Base-by-base conservation (phyloP, 768 basidiomycete species). In the Rubroboletus pulcherrimus region DNA sequence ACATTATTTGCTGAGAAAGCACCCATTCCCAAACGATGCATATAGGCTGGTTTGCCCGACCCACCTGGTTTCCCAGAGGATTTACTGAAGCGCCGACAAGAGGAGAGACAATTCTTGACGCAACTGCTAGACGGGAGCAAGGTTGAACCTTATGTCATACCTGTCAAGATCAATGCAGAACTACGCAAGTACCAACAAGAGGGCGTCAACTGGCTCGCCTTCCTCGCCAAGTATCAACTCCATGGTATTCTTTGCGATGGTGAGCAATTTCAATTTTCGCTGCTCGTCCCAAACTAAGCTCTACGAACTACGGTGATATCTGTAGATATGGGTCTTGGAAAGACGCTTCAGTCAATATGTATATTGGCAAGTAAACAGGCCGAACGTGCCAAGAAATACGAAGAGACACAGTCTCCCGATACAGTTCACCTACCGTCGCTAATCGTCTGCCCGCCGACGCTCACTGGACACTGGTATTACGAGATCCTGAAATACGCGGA, bases 381-480 rank as follows among this genome's bases (percentile, higher is more conserved):
- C 65, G 97, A 99, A 70, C 84, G 96, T 31, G 78, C 83, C 17
- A 78, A 88, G 68, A 84, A 77, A 62, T 76, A 85, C 70, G 77
- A 83, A 59, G 77, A 81, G 54, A 87, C 86, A 11, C 71, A 81
- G 38, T 86, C 87, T 0, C 81, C 88, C 0, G 92, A 94, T 65
- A 75, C 87, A 19, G 81, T 89, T 21, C 94, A 92, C 71, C 78
- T 98, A 31, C 94, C 97, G 0, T 97, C 96, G 4, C 80, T 99
- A 29, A 95, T 99, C 61, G 75, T 98, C 53, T 99, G 97, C 64
- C 97, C 97, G 0, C 96, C 97, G 4, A 99, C 97, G 1, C 82
- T 99, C 49, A 97, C 93, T 2, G 96, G 97, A 10, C 97, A 99
- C 69, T 99, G 97, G 97, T 94, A 93, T 70, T 96, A 98, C 72